These are phyloP conservation scores for Lathyrus aphaca DNA, from an alignment of 306 rosid species.

Conservation along the genomic window DNA sequence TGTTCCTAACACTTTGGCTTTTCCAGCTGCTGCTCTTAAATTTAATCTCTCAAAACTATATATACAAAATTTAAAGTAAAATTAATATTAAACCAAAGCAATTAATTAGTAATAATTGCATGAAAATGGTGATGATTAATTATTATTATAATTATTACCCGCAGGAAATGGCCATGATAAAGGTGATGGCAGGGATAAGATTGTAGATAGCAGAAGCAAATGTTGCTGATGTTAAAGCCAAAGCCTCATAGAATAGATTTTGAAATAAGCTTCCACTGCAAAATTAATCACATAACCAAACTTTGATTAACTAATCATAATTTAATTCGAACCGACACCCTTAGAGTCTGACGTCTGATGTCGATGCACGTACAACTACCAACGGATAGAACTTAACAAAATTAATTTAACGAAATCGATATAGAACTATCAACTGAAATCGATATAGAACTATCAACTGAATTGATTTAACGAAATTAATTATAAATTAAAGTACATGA, in stretches of 20 bases:
- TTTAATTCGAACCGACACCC: too few relatives aligned
- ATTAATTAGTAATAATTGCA: neutral
- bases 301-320: neutral
- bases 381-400: too few relatives aligned
- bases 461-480: too few relatives aligned
- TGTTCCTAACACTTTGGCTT: slow-evolving; percentile 66
- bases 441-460: too few relatives aligned
- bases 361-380: too few relatives aligned
- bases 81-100: neutral
- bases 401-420: too few relatives aligned
- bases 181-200: slow-evolving; percentile 52
- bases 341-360: too few relatives aligned
- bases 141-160: slow-evolving; percentile 40
- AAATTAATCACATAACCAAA: neutral
- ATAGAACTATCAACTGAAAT: too few relatives aligned
- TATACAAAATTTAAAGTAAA: neutral
- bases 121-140: neutral
- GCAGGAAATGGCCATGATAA: slow-evolving; percentile 46
- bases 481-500: too few relatives aligned
- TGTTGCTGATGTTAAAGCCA: slow-evolving; percentile 53
- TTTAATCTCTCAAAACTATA: slow-evolving; percentile 58
- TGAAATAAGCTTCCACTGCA: slow-evolving; percentile 55
- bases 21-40: slow-evolving; percentile 49
- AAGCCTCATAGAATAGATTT: slow-evolving; percentile 45
- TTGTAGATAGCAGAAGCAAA: slow-evolving; percentile 50